phyloP scores from a whole-genome alignment of 139 green algal species.

The Chlamydomonas eustigma region DNA sequence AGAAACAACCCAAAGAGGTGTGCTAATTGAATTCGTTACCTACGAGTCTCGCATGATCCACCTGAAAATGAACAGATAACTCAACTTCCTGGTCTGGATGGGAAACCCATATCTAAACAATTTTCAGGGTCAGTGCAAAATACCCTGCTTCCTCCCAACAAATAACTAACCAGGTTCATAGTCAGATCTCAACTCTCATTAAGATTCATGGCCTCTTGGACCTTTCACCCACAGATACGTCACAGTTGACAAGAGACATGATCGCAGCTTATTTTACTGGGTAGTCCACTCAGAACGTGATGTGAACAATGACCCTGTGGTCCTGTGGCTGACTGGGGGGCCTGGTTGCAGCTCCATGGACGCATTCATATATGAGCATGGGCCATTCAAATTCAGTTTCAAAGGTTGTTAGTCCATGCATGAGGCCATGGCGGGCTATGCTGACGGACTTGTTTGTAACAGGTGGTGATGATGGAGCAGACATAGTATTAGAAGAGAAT shows the following conservation, averaged over 20 bases:
- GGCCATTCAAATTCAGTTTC: slow-evolving; percentile 45
- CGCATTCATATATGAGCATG: slow-evolving; percentile 65
- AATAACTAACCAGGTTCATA: no score
- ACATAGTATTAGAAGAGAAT: slow-evolving; percentile 34
- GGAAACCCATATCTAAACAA: no score
- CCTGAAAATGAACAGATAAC: no score
- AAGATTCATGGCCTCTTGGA: no score
- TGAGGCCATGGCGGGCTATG: background rate
- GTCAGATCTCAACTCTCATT: no score
- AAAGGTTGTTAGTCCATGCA: slow-evolving; percentile 22
- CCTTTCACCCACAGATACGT: no score
- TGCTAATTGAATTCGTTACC: no score
- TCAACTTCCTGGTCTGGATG: no score
- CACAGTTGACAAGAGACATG: slow-evolving; percentile 22
- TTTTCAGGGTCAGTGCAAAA: no score
- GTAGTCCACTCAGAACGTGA: slow-evolving; percentile 28
- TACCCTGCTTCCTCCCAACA: no score
- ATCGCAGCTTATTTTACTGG: slow-evolving; percentile 35
- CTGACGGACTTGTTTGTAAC: background rate
- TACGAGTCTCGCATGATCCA: no score
- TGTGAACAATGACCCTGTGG: slow-evolving; percentile 14
- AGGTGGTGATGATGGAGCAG: background rate
- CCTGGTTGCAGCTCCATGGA: slow-evolving; percentile 48
- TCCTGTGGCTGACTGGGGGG: slow-evolving; percentile 49
- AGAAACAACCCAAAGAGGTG: no score